phyloP scores from a whole-genome alignment of 805 yeast species.

The Priceomyces carsonii region DNA sequence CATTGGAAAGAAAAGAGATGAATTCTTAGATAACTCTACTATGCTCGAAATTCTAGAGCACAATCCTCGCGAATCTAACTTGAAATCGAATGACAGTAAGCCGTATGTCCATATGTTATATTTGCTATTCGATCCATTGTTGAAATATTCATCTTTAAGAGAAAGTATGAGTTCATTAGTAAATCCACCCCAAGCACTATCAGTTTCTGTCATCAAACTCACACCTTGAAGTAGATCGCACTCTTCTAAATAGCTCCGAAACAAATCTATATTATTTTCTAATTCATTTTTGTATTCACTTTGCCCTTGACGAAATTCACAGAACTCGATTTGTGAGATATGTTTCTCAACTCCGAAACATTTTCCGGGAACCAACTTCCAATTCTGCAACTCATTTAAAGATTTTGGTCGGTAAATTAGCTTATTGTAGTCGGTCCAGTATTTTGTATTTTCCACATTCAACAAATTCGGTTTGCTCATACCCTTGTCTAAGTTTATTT shows the following conservation, averaged over 20 bases:
- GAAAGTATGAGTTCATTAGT: constrained; percentile 50
- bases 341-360: constrained; percentile 23
- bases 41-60: constrained; percentile 48
- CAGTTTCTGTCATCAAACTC: constrained; percentile 67
- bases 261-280: constrained; percentile 46
- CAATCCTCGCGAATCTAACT: constrained; percentile 4
- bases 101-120: constrained; percentile 39
- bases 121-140: constrained; percentile 34
- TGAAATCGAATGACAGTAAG: constrained; percentile 11
- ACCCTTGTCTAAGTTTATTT: constrained; percentile 58
- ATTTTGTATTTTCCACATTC: constrained; percentile 43
- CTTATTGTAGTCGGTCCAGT: constrained; percentile 81
- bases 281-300: constrained; percentile 51
- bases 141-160: constrained; percentile 68
- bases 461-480: constrained; percentile 28
- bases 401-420: constrained; percentile 66
- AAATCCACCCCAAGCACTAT: constrained; percentile 85
- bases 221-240: constrained; percentile 77
- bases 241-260: constrained; percentile 67
- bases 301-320: constrained; percentile 54
- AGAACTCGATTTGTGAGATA: constrained; percentile 42
- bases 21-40: constrained; percentile 45
- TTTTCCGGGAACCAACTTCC: constrained; percentile 44
- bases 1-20: constrained; percentile 62
- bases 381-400: constrained; percentile 54